phyloP scores from a whole-genome alignment of 768 basidiomycete genomes.

The Austroboletus eburneus region DNA sequence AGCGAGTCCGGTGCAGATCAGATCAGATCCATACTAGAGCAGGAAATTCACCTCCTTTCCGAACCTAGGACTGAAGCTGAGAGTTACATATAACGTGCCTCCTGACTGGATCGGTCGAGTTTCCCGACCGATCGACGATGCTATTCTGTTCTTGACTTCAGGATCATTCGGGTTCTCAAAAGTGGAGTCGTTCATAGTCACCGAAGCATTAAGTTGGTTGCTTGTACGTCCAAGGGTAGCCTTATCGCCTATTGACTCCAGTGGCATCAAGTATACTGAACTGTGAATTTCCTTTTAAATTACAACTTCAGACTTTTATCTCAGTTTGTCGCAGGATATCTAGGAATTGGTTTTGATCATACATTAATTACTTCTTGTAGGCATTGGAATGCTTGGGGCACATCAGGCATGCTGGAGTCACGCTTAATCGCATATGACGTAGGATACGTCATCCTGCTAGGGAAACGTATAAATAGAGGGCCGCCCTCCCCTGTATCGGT shows the following conservation, averaged over 20 bases:
- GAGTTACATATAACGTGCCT: constrained; percentile 3
- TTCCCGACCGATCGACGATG: constrained; percentile 23
- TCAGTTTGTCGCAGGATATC: not conserved
- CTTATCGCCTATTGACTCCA: constrained; percentile 30
- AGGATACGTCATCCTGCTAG: no score
- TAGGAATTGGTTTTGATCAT: constrained; percentile 42
- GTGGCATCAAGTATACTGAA: constrained; percentile 33
- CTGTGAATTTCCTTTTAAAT: constrained; percentile 29
- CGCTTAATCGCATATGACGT: no score
- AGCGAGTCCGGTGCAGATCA: constrained; percentile 24
- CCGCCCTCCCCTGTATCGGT: no score
- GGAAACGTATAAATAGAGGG: no score
- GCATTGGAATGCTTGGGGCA: no score
- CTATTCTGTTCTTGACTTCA: constrained; percentile 34
- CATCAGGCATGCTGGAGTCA: no score
- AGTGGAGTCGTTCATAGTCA: constrained; percentile 36
- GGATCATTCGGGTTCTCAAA: constrained; percentile 41
- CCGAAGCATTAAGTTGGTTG: constrained; percentile 33
- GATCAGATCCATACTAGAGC: constrained; percentile 12
- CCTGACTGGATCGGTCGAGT: constrained; percentile 10
- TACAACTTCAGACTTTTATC: rapidly evolving
- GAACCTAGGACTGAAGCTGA: constrained; percentile 18
- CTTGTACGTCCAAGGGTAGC: constrained; percentile 32
- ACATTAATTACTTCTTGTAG: no score
- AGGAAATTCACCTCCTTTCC: constrained; percentile 26